Evolutionary conservation across 2,329 filamentous ascomycete genomes (phyloP).

Genomic region (Pseudogymnoascus sp.): DNA sequence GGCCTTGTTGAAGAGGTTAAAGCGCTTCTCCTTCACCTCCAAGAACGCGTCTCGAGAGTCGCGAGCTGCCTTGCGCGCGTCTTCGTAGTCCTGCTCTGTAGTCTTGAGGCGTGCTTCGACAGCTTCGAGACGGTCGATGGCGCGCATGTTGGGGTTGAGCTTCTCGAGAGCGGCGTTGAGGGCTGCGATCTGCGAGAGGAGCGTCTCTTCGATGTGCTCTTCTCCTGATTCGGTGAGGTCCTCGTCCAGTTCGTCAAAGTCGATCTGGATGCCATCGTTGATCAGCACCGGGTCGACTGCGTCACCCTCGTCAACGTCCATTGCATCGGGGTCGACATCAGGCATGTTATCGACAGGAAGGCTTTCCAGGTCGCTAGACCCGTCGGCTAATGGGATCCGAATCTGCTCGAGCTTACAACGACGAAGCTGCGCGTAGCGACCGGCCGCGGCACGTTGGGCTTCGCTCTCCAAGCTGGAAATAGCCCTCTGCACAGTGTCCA

Average conservation of each 20-base stretch:
- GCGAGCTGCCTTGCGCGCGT: conserved; percentile 68
- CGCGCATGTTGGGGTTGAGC: conserved; percentile 93
- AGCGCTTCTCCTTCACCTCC: conserved; percentile 71
- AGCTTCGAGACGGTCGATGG: conserved; percentile 81
- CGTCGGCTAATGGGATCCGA: conserved; percentile 67
- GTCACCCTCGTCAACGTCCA: conserved; percentile 81
- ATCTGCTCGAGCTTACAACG: conserved; percentile 93
- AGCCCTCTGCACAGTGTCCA: conserved; percentile 67
- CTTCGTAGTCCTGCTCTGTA: conserved; percentile 84
- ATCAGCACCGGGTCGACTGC: conserved; percentile 63
- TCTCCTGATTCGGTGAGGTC: conserved; percentile 72
- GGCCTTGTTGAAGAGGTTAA: conserved; percentile 89
- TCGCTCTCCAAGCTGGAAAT: conserved; percentile 77
- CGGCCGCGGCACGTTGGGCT: conserved; percentile 76
- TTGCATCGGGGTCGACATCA: conserved; percentile 73
- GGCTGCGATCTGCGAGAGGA: conserved; percentile 70
- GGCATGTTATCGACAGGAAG: conserved; percentile 78
- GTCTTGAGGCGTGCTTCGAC: conserved; percentile 76
- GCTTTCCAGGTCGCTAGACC: conserved; percentile 66
- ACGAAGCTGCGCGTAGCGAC: conserved; percentile 76
- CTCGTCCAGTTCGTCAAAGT: conserved; percentile 76
- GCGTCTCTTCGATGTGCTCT: conserved; percentile 62
- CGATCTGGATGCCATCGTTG: conserved; percentile 85
- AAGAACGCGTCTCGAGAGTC: conserved; percentile 78
- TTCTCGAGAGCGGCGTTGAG: conserved; percentile 81